Evolutionary conservation across 768 basidiomycete species (phyloP).

Genomic region (Fibroporia radiculosa): DNA sequence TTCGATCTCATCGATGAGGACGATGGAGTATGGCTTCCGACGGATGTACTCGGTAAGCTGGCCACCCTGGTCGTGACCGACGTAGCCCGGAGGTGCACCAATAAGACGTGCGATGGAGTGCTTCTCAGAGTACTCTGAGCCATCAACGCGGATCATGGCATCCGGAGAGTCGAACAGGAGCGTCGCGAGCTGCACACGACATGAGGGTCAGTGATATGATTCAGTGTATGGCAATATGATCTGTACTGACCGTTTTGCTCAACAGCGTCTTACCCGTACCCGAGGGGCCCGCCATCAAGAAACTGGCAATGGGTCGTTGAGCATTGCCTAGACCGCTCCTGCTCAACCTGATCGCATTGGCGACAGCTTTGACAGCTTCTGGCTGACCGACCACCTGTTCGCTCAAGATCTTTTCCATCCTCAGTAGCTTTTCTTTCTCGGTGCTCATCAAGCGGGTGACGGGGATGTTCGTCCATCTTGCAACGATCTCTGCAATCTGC

Average conservation of each 20-base stretch:
- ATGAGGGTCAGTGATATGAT: conserved; percentile 6
- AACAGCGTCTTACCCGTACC: conserved; percentile 89
- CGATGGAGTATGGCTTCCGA: conserved; percentile 82
- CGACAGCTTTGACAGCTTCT: conserved; percentile 86
- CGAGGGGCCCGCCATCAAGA: conserved; percentile 87
- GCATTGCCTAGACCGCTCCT: conserved; percentile 91
- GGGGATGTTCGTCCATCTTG: conserved; percentile 89
- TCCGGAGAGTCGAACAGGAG: conserved; percentile 87
- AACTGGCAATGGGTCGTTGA: conserved; percentile 83
- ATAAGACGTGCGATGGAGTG: conserved; percentile 69
- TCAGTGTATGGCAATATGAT: conserved; percentile 5
- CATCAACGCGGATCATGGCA: conserved; percentile 89
- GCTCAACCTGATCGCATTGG: conserved; percentile 88
- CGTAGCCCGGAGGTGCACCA: conserved; percentile 78
- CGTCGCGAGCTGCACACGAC: conserved; percentile 59
- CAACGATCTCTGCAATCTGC: conserved; percentile 91
- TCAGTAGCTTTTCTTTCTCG: conserved; percentile 82
- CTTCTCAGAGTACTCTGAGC: conserved; percentile 86
- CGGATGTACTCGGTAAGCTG: conserved; percentile 92
- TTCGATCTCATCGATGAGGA: conserved; percentile 85
- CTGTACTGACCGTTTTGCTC: conserved; percentile 82
- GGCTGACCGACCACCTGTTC: conserved; percentile 82
- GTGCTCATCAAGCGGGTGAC: conserved; percentile 81
- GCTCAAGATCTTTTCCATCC: conserved; percentile 79
- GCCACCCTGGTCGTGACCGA: conserved; percentile 85